Conservation (phyloP, 768 basidiomycete species). For the Vararia minispora region DNA sequence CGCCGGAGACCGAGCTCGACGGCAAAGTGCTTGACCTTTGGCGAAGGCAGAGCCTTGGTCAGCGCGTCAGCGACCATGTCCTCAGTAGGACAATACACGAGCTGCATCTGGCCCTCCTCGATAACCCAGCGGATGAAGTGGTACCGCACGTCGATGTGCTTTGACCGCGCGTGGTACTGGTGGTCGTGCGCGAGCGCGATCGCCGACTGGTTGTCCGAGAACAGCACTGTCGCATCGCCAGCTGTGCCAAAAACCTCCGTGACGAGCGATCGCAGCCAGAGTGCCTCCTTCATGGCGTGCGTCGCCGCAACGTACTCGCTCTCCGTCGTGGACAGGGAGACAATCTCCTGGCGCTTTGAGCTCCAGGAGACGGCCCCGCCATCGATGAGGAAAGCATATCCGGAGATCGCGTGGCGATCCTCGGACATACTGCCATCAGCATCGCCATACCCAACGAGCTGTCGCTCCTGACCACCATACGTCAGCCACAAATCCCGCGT, state of each 20-base stretch:
- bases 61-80: slow-evolving; percentile 8
- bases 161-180: slow-evolving; percentile 21
- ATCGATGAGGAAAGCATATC: slow-evolving; percentile 26
- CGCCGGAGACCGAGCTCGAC: too few relatives aligned
- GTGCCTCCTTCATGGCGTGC: slow-evolving; percentile 21
- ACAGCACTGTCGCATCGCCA: slow-evolving; percentile 21
- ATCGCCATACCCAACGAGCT: slow-evolving; percentile 17
- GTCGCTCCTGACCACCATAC: slow-evolving; percentile 7
- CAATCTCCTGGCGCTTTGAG: slow-evolving; percentile 26
- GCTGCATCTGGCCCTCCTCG: slow-evolving; percentile 8
- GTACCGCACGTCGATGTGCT: slow-evolving; percentile 27
- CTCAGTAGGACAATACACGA: slow-evolving; percentile 14
- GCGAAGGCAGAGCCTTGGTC: slow-evolving; percentile 6
- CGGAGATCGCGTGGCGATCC: slow-evolving; percentile 23
- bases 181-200: slow-evolving; percentile 21
- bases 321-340: slow-evolving; percentile 28
- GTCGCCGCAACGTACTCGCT: slow-evolving; percentile 28
- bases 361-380: slow-evolving; percentile 27
- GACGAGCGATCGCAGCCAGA: slow-evolving; percentile 24
- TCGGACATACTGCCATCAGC: slow-evolving; percentile 11
- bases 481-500: slow-evolving; percentile 18
- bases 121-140: slow-evolving; percentile 25
- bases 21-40: neutral
- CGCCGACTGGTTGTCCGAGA: slow-evolving; percentile 27
- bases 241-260: too few relatives aligned